Evolutionary conservation across 768 basidiomycete genomes (phyloP), one percentile per base, ranked within the genome.

Genomic region (Phlebiopsis gigantea): DNA sequence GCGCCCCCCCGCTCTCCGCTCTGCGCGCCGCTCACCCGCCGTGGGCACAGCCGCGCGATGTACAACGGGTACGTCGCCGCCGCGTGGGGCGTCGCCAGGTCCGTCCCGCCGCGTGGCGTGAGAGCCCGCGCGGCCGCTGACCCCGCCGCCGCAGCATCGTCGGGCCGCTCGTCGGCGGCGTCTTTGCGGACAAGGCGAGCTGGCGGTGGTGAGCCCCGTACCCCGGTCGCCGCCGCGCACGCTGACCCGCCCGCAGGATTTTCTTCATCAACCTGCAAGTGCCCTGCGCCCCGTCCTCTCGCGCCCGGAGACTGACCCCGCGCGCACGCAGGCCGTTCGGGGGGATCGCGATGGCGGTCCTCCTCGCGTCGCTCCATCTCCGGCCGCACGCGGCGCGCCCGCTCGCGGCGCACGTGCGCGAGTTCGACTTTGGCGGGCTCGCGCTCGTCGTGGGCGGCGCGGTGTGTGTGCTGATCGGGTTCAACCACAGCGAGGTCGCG

Each of bases 341-440:
- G 24, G 72, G 70, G 15, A 14, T 69, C 29, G 68, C 73, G 14
- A 65, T 65, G 2, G 61, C 53, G 17, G 21, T 73, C 4, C 55
- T 73, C 5, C 67, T 74, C 48, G 63, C 69, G 45, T 72, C 68
- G 63, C 63, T 75, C 19, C 66, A 73, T 57, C 63, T 76, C 17
- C 71, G 69, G 48, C 64, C 71, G 15, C 50, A 51, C 47, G 63
- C 70, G 53, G 61, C 66, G 15, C 68, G 65, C 52, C 56, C 72
- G 0, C 63, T 75, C 31, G 60, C 58, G 17, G 58, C 71, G 7
- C 69, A 75, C 30, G 56, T 68, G 31, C 49, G 48, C 14, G 66
- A 71, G 49, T 77, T 77, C 60, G 75, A 77, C 63, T 72, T 74
- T 55, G 4, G 68, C 46, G 77, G 77, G 17, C 63, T 77, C 22